Evolutionary conservation across 2,329 filamentous ascomycete species (phyloP).

Genomic region (Purpureocillium lavendulum): DNA sequence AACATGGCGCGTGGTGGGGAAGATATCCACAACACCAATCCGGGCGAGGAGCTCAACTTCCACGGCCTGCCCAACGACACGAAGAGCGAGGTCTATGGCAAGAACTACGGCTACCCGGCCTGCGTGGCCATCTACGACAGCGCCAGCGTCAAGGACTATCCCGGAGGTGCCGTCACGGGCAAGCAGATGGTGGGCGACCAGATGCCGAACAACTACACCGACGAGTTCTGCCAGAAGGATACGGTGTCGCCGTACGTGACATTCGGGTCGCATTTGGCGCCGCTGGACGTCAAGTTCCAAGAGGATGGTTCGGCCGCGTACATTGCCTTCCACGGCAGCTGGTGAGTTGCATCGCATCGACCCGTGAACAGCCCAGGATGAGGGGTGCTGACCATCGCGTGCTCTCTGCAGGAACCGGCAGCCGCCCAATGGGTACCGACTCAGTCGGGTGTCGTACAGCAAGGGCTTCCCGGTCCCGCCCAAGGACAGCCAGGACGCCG

Average conservation of each 20-base stretch:
- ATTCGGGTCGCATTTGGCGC: conserved; percentile 47
- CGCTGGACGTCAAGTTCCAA: conserved; percentile 57
- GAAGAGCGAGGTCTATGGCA: conserved; percentile 15
- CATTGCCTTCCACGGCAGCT: conserved; percentile 57
- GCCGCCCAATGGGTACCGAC: conserved; percentile 27
- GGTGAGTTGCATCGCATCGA: too few species aligned
- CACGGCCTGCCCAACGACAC: conserved; percentile 44
- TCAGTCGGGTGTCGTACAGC: conserved; percentile 26
- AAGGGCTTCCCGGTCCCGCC: conserved; percentile 23
- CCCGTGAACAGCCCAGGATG: too few species aligned
- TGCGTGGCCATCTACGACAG: conserved; percentile 52
- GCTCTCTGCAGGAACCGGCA: conserved; percentile 18
- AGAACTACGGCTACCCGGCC: conserved; percentile 55
- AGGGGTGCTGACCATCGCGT: too few species aligned
- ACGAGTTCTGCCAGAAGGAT: conserved; percentile 12
- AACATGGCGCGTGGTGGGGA: conserved; percentile 42
- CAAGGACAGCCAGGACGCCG: conserved; percentile 28
- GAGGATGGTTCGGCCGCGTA: conserved; percentile 44
- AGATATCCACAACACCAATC: conserved; percentile 58
- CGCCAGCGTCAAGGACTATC: conserved; percentile 20
- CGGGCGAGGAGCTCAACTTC: conserved; percentile 65
- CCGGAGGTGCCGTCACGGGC: conserved; percentile 16
- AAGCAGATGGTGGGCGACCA: conserved; percentile 15
- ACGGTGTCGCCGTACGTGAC: conserved; percentile 14
- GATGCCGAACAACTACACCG: conserved; percentile 9